These are phyloP conservation scores for Sporothrix pseudoabietina DNA, from an alignment of 2,329 filamentous ascomycete species.

Conservation along the genomic window DNA sequence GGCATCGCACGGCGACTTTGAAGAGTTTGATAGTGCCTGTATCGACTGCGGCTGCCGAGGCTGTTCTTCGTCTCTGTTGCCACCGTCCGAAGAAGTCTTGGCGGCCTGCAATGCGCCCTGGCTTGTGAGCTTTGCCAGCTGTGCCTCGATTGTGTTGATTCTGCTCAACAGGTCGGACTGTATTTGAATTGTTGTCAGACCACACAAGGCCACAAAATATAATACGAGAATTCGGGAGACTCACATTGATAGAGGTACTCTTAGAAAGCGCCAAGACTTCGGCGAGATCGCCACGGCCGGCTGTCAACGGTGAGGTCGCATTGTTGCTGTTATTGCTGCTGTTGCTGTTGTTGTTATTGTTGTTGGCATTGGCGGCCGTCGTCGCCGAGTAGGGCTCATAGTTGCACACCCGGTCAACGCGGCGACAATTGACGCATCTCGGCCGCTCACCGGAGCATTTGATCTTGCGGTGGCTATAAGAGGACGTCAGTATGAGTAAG, in stretches of 20 bases:
- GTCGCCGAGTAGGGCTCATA: neutral
- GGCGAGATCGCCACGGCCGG: neutral
- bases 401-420: neutral
- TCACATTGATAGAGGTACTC: neutral
- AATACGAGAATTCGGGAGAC: neutral
- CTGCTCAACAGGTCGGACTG: neutral
- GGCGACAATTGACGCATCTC: neutral
- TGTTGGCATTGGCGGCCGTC: neutral
- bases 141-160: neutral
- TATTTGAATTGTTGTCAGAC: neutral
- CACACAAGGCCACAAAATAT: neutral
- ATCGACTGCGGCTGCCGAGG: neutral
- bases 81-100: neutral
- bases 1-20: neutral
- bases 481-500: too few species aligned
- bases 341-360: neutral
- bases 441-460: slow-evolving; percentile 7
- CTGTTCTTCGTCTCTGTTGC: neutral
- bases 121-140: slow-evolving; percentile 1
- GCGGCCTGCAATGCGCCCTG: neutral
- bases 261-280: neutral
- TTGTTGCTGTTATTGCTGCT: neutral
- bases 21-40: neutral
- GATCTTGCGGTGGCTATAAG: neutral
- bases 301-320: neutral